These are phyloP conservation scores for Penicillium sp. DNA, from an alignment of 2,329 filamentous ascomycete species.

Conservation along the genomic window DNA sequence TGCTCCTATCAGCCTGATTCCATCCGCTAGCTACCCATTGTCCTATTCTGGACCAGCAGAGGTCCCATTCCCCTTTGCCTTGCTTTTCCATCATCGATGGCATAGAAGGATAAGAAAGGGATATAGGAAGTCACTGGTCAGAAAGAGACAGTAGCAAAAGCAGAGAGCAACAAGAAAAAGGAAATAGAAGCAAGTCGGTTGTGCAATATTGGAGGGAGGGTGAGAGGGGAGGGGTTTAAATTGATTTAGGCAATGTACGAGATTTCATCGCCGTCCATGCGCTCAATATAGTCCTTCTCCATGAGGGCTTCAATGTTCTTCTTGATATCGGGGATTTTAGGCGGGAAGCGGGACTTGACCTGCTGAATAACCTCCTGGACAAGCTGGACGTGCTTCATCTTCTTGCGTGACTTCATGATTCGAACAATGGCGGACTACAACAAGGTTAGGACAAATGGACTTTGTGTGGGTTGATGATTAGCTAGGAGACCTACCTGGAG, in stretches of 20 bases:
- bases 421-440: slow-evolving; percentile 87
- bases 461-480: slow-evolving; percentile 12
- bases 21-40: not conserved
- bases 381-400: slow-evolving; percentile 92
- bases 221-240: not conserved
- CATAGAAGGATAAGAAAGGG: not conserved
- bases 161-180: slow-evolving; percentile 5
- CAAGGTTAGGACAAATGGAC: slow-evolving; percentile 9
- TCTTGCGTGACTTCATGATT: slow-evolving; percentile 99
- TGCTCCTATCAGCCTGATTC: slow-evolving; percentile 12
- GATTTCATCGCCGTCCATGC: slow-evolving; percentile 85
- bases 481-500: slow-evolving; percentile 65
- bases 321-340: slow-evolving; percentile 92
- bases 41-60: not conserved
- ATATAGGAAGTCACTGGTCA: not conserved
- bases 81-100: not conserved
- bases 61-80: not conserved
- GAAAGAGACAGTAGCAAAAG: not conserved
- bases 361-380: slow-evolving; percentile 93
- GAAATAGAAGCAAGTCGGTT: slow-evolving; percentile 7
- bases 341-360: slow-evolving; percentile 84
- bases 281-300: slow-evolving; percentile 97
- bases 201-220: not conserved
- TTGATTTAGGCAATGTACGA: slow-evolving; percentile 72
- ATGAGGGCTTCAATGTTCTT: slow-evolving; percentile 98